Evolutionary conservation across 257 asterid species (phyloP).

Genomic region (Ehretia macrophylla): DNA sequence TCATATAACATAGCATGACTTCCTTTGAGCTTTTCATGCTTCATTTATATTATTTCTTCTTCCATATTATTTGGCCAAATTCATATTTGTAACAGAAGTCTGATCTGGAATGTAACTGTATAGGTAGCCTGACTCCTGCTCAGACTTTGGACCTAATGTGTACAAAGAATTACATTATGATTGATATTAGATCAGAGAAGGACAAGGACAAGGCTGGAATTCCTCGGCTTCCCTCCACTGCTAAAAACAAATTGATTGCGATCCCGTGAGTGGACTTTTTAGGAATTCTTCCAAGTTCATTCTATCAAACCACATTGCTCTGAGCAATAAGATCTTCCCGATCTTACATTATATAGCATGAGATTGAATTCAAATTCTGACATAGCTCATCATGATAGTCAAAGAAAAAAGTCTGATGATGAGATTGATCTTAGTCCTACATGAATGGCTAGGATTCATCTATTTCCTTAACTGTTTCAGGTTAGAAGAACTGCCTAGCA

Average conservation of each 20-base stretch:
- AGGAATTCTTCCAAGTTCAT: not conserved
- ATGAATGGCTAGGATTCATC: not conserved
- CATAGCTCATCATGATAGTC: no score
- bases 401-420: no score
- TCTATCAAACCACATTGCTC: not conserved
- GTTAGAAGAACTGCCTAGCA: conserved; percentile 84
- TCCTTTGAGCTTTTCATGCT: not conserved
- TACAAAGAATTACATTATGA: conserved; percentile 69
- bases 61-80: not conserved
- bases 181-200: conserved; percentile 91
- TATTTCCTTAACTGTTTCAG: conserved; percentile 34
- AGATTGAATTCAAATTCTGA: no score
- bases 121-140: conserved; percentile 85
- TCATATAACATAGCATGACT: not conserved
- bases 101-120: conserved; percentile 16
- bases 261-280: conserved; percentile 62
- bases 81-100: not conserved
- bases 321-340: not conserved
- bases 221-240: conserved; percentile 87
- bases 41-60: not conserved
- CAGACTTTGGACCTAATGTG: conserved; percentile 80
- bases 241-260: conserved; percentile 63
- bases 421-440: no score
- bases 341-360: not conserved
- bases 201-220: conserved; percentile 82